Base-by-base conservation (phyloP, 2,329 filamentous ascomycete species). In the Talaromyces funiculosus region DNA sequence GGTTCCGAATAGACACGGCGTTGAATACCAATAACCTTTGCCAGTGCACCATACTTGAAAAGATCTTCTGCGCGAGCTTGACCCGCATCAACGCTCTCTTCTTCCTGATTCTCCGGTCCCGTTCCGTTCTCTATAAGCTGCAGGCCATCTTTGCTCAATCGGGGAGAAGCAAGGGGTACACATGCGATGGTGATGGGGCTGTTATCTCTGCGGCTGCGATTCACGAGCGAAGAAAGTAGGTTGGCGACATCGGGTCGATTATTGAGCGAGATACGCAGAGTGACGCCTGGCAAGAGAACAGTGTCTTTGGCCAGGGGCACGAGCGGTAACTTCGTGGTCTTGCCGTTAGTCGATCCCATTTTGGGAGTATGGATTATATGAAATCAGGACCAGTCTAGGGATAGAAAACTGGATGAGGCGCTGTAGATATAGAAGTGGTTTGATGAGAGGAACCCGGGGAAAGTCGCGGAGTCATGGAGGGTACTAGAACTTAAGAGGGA, bases 191-290 rank as follows among this genome's bases (percentile, higher is more conserved):
- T 87, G 67, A 96, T 86, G 66, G 86, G 81, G 64, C 82, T 83
- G 29, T 86, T 84, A 66, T 87, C 81, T 2, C 80, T 84, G 68
- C 86, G 87, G 29, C 87, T 87, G 67, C 87, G 86, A 69, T 89
- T 89, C 76, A 96, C 93, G 62, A 96, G 85, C 67, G 88, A 87
- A 20, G 92, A 90, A 61, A 99, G 86, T 47, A 97, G 84, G 55
- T 93, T 90, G 57, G 91, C 88, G 66, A 97, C 88, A 75, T 97
- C 94, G 66, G 90, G 86, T 56, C 93, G 90, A 74, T 88, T 87
- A 42, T 88, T 86, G 57, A 97, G 88, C 59, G 90, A 86, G 65
- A 97, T 89, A 67, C 92, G 89, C 67, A 96, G 84, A 55, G 92
- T 86, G 60, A 92, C 86, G 64, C 92, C 91, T 3, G 94, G 94